Evolutionary conservation across 164 flowering plant species (phyloP), one percentile per base, ranked within the genome.

Genomic region (Liquidambar formosana): DNA sequence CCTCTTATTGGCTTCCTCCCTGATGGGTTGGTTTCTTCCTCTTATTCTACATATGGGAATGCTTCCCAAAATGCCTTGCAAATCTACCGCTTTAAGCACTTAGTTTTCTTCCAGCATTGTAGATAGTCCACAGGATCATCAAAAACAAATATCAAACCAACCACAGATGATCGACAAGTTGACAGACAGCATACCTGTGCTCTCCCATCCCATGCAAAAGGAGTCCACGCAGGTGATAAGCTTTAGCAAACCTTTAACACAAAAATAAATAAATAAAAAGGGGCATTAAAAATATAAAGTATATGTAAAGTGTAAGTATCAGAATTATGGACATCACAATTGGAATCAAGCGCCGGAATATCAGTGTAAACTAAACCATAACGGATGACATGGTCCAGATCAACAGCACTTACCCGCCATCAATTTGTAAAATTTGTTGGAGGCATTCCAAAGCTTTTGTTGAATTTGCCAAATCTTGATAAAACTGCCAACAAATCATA

Each of bases 191-290:
- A 13, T 80, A 91, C 99, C 90, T 89, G 81, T 95, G 97, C 52
- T 88, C 87, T 53, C 99, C 97, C 89, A 88, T 77, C 19, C 89
- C 97, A 78, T 95, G 97, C 23, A 75, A 78, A 53, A 95, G 84
- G 62, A 87, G 79, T 64, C 97, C 97, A 53, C 86, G 90, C 77
- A 91, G 73, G 73, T 91, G 88, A 82, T 91, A 93, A 54, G 90
- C 97, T 81, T 87, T 92, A 18, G 87, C 75, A 78, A 75, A 83
- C 87, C 97, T 95, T 67, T 44, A 52, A 15, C n/a, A n/a, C n/a
- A n/a, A n/a, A n/a, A n/a, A n/a, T n/a, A n/a, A n/a, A n/a, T n/a
- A 61, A 52, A 56, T 52, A 41, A 13, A 11, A 59, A 64, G 13
- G n/a, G n/a, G n/a, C n/a, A n/a, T n/a, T 18, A 58, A 21, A 33